Evolutionary conservation across 257 asterid genomes (phyloP).

Genomic region (Avicennia marina): DNA sequence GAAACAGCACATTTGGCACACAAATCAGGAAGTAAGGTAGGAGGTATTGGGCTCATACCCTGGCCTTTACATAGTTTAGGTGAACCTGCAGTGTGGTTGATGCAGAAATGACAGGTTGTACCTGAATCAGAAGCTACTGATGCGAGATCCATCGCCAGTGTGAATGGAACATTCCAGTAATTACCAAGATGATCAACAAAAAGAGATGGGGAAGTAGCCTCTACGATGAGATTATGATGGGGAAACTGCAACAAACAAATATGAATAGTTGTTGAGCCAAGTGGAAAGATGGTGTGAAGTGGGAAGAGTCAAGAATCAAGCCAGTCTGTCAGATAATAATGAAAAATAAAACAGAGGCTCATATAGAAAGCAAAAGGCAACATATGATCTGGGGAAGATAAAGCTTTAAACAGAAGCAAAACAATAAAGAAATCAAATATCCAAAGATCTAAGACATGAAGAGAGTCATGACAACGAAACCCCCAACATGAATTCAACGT

Average conservation of each 20-base stretch:
- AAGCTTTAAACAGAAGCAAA: neutral
- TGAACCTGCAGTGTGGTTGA: conserved; percentile 51
- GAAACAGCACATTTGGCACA: conserved; percentile 68
- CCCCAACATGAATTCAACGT: conserved; percentile 4
- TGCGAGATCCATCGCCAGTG: conserved; percentile 60
- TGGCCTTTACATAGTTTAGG: conserved; percentile 42
- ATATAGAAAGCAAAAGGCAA: neutral
- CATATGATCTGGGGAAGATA: neutral
- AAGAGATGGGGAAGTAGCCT: conserved; percentile 72
- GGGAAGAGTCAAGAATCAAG: neutral
- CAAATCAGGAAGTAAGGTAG: conserved; percentile 52
- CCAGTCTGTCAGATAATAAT: neutral
- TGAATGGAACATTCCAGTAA: conserved; percentile 79
- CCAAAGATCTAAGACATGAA: neutral
- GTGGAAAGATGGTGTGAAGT: neutral
- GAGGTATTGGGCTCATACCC: conserved; percentile 27
- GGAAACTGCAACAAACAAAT: conserved; percentile 48
- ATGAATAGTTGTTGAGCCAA: neutral
- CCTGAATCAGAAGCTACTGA: conserved; percentile 55
- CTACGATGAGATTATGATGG: conserved; percentile 55
- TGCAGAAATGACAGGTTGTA: conserved; percentile 52
- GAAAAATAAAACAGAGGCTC: neutral
- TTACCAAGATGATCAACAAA: conserved; percentile 58
- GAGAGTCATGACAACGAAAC: neutral
- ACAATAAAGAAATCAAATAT: neutral